A percentile compares a stretch with the other conserved stretches of the same genome.
These are phyloP conservation scores for Lipomyces chichibuensis DNA, from an alignment of 805 yeast species.

Conservation along the genomic window DNA sequence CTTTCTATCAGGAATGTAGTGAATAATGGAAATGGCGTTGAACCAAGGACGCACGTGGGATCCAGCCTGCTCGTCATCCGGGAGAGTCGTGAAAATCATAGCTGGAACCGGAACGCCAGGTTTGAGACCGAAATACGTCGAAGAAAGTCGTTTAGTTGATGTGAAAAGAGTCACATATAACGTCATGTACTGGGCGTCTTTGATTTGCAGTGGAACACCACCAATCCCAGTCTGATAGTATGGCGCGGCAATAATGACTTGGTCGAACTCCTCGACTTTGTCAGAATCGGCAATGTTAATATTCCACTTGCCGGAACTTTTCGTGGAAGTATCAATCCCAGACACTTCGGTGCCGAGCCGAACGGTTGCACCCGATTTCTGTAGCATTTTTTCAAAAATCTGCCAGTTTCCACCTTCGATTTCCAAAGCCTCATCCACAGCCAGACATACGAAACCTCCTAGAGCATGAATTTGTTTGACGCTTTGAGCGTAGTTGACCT, in stretches of 20 bases:
- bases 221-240: constrained; percentile 42
- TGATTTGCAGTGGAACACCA: constrained; percentile 20
- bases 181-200: constrained; percentile 46
- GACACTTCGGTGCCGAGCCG: constrained; percentile 43
- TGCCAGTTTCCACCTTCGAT: constrained; percentile 53
- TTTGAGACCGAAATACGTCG: constrained; percentile 36
- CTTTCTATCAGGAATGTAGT: constrained; percentile 38
- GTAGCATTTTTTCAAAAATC: constrained; percentile 50
- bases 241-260: constrained; percentile 54
- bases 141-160: constrained; percentile 36
- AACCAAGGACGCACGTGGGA: constrained; percentile 40
- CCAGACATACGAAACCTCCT: constrained; percentile 49
- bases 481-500: constrained; percentile 50
- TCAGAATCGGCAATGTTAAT: constrained; percentile 1
- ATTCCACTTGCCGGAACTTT: constrained; percentile 31
- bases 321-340: constrained; percentile 26
- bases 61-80: constrained; percentile 13
- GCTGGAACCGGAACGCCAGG: constrained; percentile 26
- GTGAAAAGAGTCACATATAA: constrained; percentile 49
- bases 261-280: constrained; percentile 44
- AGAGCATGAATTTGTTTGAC: constrained; percentile 50
- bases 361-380: constrained; percentile 44
- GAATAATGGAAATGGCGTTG: constrained; percentile 45
- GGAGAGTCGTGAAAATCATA: constrained; percentile 34
- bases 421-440: constrained; percentile 46